phyloP scores from a whole-genome alignment of 2,329 filamentous ascomycete species.

The Colletotrichum sp. region DNA sequence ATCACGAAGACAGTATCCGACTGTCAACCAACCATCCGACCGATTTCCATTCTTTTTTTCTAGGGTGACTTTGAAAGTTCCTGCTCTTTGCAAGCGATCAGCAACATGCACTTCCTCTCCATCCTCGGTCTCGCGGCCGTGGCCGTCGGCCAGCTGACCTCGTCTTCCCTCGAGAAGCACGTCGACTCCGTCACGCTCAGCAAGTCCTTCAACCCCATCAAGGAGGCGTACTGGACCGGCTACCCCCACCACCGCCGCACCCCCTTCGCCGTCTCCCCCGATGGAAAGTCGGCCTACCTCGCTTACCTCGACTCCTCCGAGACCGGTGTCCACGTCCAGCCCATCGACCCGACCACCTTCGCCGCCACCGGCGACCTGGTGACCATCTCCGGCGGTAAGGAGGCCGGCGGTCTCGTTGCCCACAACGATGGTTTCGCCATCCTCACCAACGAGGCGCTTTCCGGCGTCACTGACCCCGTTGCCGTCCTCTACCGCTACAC shows the following conservation, averaged over 20 bases:
- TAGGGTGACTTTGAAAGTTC: constrained; percentile 8
- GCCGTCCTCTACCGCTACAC: constrained; percentile 65
- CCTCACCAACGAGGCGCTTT: constrained; percentile 61
- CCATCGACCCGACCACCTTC: constrained; percentile 60
- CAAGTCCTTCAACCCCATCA: constrained; percentile 60
- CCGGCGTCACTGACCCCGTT: constrained; percentile 56
- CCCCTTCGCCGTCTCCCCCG: constrained; percentile 65
- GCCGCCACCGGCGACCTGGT: constrained; percentile 55
- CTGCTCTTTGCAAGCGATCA: neutral
- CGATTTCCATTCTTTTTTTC: constrained; percentile 3
- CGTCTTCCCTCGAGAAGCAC: constrained; percentile 31
- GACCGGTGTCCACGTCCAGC: constrained; percentile 61
- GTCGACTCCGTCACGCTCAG: constrained; percentile 52
- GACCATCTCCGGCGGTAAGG: constrained; percentile 58
- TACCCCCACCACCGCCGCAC: constrained; percentile 66
- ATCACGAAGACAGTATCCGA: neutral
- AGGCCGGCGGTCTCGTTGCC: constrained; percentile 65
- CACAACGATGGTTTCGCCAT: constrained; percentile 69
- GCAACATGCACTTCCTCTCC: constrained; percentile 1
- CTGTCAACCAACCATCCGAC: neutral
- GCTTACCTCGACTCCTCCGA: constrained; percentile 64
- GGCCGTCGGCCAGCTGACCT: constrained; percentile 23
- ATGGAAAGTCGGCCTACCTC: constrained; percentile 63
- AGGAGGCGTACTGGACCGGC: constrained; percentile 65
- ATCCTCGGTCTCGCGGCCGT: constrained; percentile 12